Evolutionary conservation across 192 early-diverging fungal genomes (phyloP).

Genomic region (Podila epigama): DNA sequence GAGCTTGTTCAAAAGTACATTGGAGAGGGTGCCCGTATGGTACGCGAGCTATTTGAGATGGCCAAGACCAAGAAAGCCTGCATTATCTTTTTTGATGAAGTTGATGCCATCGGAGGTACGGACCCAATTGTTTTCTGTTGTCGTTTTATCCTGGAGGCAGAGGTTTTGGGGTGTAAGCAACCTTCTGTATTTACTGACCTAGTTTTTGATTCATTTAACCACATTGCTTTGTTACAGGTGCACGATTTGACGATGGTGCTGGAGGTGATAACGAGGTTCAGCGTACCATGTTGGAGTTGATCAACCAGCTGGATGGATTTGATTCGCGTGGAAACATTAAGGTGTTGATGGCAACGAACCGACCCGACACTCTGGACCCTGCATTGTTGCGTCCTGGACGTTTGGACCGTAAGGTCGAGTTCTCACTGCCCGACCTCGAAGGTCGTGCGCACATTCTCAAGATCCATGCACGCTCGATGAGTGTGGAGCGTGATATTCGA

Average conservation of each 20-base stretch:
- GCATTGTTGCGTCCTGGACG: constrained; percentile 97
- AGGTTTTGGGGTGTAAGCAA: background rate
- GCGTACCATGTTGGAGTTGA: constrained; percentile 99
- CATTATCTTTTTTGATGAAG: constrained; percentile 99
- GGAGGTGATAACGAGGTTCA: constrained; percentile 99
- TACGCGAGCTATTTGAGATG: constrained; percentile 99
- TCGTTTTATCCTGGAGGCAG: constrained; percentile 16
- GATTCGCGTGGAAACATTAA: constrained; percentile 99
- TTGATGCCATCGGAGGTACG: constrained; percentile 95
- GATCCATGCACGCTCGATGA: constrained; percentile 99
- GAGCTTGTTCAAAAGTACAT: constrained; percentile 99
- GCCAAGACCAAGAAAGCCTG: constrained; percentile 99
- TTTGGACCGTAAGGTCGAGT: constrained; percentile 98
- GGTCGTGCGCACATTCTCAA: constrained; percentile 98
- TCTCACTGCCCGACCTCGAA: constrained; percentile 94
- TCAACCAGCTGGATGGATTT: constrained; percentile 99
- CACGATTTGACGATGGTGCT: constrained; percentile 97
- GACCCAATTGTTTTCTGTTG: background rate
- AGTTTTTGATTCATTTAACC: constrained; percentile 1
- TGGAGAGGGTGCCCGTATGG: constrained; percentile 99
- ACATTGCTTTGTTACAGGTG: constrained; percentile 60
- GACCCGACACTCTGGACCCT: constrained; percentile 98
- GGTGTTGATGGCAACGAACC: constrained; percentile 97
- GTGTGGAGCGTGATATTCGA: constrained; percentile 98
- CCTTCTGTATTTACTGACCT: background rate